Conservation (phyloP, 176 grass and related monocot species). For the Echinochloa phyllopogon region DNA sequence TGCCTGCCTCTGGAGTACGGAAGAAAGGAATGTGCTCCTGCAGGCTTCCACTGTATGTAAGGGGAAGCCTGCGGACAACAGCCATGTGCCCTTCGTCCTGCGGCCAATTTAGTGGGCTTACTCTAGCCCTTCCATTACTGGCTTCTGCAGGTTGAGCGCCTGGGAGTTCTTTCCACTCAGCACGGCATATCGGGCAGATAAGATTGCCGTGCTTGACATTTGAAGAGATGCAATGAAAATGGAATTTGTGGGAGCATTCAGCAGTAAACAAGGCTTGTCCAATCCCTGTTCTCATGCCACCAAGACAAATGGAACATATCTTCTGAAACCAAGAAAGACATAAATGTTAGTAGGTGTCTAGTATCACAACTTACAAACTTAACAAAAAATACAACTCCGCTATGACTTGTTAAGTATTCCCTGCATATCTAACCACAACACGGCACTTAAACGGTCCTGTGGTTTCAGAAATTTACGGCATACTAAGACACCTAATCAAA, state of each 20-base stretch:
- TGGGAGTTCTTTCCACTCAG: constrained; percentile 88
- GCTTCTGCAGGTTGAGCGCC: constrained; percentile 46
- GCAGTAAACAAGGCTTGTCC: constrained; percentile 91
- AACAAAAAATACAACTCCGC: background rate
- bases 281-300: constrained; percentile 63
- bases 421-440: constrained; percentile 5
- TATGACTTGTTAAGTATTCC: background rate
- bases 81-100: constrained; percentile 58
- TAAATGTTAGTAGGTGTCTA: constrained; percentile 21
- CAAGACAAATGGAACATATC: constrained; percentile 84
- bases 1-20: constrained; percentile 43
- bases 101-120: constrained; percentile 65
- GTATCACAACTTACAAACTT: constrained; percentile 9
- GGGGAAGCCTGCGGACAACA: constrained; percentile 53
- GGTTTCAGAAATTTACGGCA: background rate
- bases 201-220: constrained; percentile 85
- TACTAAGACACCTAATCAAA: background rate
- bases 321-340: constrained; percentile 64
- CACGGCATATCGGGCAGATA: constrained; percentile 83
- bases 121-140: constrained; percentile 65
- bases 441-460: background rate
- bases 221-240: constrained; percentile 93
- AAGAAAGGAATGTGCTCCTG: constrained; percentile 47
- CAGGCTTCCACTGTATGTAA: constrained; percentile 47
- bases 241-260: constrained; percentile 93